phyloP scores from a whole-genome alignment of 2,329 filamentous ascomycete genomes.

The Diaporthe destruens region DNA sequence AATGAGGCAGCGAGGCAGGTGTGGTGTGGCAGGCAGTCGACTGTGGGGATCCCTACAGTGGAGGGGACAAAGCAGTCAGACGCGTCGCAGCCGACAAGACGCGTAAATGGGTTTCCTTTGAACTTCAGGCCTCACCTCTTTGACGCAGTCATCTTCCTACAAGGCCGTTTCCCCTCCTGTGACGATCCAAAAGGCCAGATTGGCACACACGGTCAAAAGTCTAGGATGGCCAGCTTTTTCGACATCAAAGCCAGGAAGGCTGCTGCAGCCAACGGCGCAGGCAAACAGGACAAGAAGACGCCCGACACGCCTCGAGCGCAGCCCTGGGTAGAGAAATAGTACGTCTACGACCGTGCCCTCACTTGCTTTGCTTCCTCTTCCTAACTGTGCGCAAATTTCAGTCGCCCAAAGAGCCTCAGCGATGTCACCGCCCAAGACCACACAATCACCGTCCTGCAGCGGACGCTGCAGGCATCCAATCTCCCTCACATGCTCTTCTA shows the following conservation, averaged over 20 bases:
- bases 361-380: not conserved
- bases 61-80: constrained; percentile 28
- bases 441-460: constrained; percentile 90
- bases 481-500: constrained; percentile 99
- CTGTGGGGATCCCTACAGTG: not conserved
- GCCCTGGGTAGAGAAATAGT: constrained; percentile 99
- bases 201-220: not conserved
- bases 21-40: constrained; percentile 16
- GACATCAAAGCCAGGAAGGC: constrained; percentile 92
- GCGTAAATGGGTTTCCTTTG: constrained; percentile 46
- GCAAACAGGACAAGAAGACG: constrained; percentile 73
- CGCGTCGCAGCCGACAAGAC: constrained; percentile 34
- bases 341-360: constrained; percentile 48
- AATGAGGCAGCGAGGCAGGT: not conserved
- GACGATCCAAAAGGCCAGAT: not conserved
- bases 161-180: not conserved
- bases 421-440: constrained; percentile 99
- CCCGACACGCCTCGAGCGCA: constrained; percentile 78
- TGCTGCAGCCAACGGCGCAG: constrained; percentile 72
- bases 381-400: constrained; percentile 55
- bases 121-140: not conserved
- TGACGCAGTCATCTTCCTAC: not conserved
- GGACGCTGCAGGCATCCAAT: constrained; percentile 94
- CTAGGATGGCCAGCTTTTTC: constrained; percentile 90
- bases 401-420: constrained; percentile 90